Base-by-base conservation (phyloP, 495 filamentous ascomycete genomes). In the Aspergillus nanangensis region DNA sequence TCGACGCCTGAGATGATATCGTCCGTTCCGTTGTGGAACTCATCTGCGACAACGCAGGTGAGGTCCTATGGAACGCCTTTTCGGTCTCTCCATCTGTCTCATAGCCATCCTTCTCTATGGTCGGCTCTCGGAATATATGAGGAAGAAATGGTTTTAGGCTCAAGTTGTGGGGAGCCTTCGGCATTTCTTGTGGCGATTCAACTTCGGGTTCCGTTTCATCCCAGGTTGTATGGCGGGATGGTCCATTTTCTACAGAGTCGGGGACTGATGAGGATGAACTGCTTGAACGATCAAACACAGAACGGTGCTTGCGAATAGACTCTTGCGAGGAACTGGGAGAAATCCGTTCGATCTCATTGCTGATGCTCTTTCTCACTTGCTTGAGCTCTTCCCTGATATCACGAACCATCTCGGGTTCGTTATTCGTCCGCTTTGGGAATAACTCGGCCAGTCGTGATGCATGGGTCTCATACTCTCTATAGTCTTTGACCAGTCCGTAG, bases 251-350 rank as follows among this genome's bases (percentile, higher is more conserved):
- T 11, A 58, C 61, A 0, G 68, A 76, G 8, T 66, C 67, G 0
- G 66, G 69, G 7, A 63, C 57, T 4, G 65, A 69, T 5, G 74
- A 76, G 0, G 84, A 86, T 7, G 76, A 76, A 58, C 82, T 86
- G 45, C 80, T 87, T 1, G 81, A 78, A 15, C 82, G 73, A 56
- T 88, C 84, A 51, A 90, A 90, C 4, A 90, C 82, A 0, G 86
- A 89, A 3, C 76, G 72, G 29, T 81, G 73, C 4, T 65, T 72
- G 3, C 65, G 70, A 10, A 73, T 59, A 29, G 62, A 72, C 37
- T 75, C 69, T 52, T 68, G 71, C 40, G 64, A 78, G 41, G 62
- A 71, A 52, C 59, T 75, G 55, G 77, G 65, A 13, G 77, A 63
- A 23, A 79, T 67, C 19, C 70, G 62, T 13, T 80, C 76, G 31